A percentile compares a stretch with the other conserved stretches of the same genome.
These are phyloP conservation scores for Coemansia umbellata DNA, from an alignment of 192 early-diverging fungal species.

Conservation along the genomic window DNA sequence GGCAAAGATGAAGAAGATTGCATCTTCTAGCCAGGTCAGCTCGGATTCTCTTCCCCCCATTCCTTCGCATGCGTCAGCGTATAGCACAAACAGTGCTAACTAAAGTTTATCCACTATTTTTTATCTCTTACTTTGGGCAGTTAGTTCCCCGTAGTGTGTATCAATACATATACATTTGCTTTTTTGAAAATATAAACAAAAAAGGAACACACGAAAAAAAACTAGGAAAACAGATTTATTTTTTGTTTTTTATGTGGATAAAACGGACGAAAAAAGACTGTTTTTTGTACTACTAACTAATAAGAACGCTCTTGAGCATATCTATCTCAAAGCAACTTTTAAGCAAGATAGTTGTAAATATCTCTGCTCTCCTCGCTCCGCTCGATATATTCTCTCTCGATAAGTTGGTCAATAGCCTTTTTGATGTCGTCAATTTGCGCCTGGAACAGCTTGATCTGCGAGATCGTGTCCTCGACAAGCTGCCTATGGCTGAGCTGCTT, in stretches of 20 bases:
- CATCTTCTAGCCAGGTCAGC: conserved; percentile 36
- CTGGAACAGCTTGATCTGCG: conserved; percentile 86
- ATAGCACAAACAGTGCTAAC: conserved; percentile 19
- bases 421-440: conserved; percentile 90
- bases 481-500: conserved; percentile 81
- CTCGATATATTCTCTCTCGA: conserved; percentile 93
- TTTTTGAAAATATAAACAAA: too few species aligned
- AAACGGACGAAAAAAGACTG: not conserved
- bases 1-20: conserved; percentile 51
- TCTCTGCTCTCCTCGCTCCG: conserved; percentile 78
- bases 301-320: too few species aligned
- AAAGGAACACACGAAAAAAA: too few species aligned
- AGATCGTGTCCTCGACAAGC: conserved; percentile 86
- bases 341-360: conserved; percentile 81
- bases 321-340: too few species aligned
- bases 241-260: not conserved
- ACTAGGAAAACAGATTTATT: too few species aligned
- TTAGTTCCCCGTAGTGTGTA: too few species aligned
- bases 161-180: too few species aligned
- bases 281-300: too few species aligned
- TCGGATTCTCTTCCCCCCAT: conserved; percentile 32
- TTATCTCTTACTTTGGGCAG: not conserved
- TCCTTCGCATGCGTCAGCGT: conserved; percentile 34
- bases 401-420: conserved; percentile 89
- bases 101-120: not conserved